Evolutionary conservation across 2,329 filamentous ascomycete genomes (phyloP).

Genomic region (Acephala macrosclerotiorum): DNA sequence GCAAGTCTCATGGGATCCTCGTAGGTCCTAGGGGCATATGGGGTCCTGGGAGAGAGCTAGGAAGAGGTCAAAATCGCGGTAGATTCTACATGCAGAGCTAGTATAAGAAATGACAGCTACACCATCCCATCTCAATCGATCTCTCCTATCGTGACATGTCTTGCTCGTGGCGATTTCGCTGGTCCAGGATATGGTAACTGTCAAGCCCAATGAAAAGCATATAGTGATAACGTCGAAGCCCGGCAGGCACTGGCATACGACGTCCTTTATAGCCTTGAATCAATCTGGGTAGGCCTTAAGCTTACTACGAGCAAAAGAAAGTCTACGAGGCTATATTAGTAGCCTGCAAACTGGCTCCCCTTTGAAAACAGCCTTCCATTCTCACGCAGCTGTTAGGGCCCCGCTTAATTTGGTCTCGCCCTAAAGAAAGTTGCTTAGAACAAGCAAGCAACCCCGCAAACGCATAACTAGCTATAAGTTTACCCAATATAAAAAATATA

Average conservation of each 20-base stretch:
- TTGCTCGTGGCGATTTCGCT: slow-evolving; percentile 26
- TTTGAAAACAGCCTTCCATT: too few relatives aligned
- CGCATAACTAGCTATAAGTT: too few relatives aligned
- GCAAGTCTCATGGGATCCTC: slow-evolving; percentile 20
- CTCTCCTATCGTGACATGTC: slow-evolving; percentile 26
- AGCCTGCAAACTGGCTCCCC: too few relatives aligned
- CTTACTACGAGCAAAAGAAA: too few relatives aligned
- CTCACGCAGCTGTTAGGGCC: too few relatives aligned
- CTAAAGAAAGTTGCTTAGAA: too few relatives aligned
- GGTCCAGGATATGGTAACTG: slow-evolving; percentile 24
- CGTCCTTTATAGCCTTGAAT: too few relatives aligned
- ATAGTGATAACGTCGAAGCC: slow-evolving; percentile 26
- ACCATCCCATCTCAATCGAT: slow-evolving; percentile 26
- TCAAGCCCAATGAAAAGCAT: slow-evolving; percentile 26
- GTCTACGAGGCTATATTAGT: too few relatives aligned
- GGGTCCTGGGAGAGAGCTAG: slow-evolving; percentile 10
- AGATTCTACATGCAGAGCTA: slow-evolving; percentile 27
- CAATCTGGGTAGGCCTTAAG: too few relatives aligned
- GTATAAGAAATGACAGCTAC: slow-evolving; percentile 31
- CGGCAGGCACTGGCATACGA: slow-evolving; percentile 24
- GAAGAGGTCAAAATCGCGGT: slow-evolving; percentile 26
- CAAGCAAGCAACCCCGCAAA: too few relatives aligned
- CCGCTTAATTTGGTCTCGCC: too few relatives aligned
- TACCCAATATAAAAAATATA: too few relatives aligned
- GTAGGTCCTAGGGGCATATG: slow-evolving; percentile 6